Evolutionary conservation across 2,329 filamentous ascomycete species (phyloP).

Genomic region (Fusarium fracticaudum): DNA sequence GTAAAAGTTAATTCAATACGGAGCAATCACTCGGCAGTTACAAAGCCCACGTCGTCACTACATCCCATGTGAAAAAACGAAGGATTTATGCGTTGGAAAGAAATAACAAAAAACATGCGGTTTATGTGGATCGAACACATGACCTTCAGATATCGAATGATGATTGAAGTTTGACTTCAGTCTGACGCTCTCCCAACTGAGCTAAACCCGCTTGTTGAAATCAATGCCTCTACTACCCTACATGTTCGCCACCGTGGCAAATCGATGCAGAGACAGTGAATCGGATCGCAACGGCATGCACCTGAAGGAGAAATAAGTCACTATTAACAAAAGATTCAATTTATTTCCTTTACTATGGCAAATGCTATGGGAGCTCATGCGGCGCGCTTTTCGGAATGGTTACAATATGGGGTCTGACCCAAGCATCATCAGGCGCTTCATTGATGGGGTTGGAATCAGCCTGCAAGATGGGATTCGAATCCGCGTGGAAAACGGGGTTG

Average conservation of each 20-base stretch:
- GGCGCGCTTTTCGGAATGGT: not conserved
- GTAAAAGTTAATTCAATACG: not conserved
- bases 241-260: accelerated
- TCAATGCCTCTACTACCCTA: accelerated
- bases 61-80: accelerated
- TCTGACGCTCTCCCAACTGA: constrained; percentile 41
- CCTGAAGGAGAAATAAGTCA: accelerated
- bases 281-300: accelerated
- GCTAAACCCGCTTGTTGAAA: constrained; percentile 18
- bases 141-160: constrained; percentile 41
- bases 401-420: not conserved
- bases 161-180: constrained; percentile 36
- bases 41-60: not conserved
- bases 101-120: constrained; percentile 17
- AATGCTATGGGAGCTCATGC: not conserved
- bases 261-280: accelerated
- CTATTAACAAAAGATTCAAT: not conserved
- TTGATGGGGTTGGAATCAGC: not conserved
- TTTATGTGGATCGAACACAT: constrained; percentile 44
- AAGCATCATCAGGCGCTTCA: not conserved
- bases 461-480: not conserved
- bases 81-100: accelerated
- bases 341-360: accelerated
- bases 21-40: no score
- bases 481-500: not conserved